phyloP scores from a whole-genome alignment of 306 rosid genomes.

The Lathyrus tuberosus region DNA sequence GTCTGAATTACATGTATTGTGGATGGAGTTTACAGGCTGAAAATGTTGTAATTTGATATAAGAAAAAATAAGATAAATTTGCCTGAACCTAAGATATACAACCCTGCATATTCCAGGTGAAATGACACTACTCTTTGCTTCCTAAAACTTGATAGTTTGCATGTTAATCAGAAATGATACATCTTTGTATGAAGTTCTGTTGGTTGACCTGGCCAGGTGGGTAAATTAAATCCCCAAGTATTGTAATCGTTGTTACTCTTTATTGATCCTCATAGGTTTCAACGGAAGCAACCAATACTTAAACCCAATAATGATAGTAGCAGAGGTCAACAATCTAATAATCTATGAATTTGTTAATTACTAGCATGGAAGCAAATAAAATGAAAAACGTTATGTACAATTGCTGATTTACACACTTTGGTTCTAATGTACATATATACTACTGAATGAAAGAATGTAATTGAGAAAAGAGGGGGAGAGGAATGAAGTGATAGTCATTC shows the following conservation, averaged over 20 bases:
- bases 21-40: constrained; percentile 28
- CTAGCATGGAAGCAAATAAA: background rate
- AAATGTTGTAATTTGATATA: background rate
- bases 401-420: background rate
- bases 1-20: constrained; percentile 25
- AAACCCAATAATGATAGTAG: background rate
- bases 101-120: too few species aligned
- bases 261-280: too few species aligned
- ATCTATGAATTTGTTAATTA: background rate
- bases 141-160: background rate
- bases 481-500: background rate
- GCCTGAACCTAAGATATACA: too few species aligned
- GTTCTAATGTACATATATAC: background rate
- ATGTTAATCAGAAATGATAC: background rate
- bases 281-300: background rate
- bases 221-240: too few species aligned
- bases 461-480: background rate
- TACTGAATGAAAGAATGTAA: background rate
- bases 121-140: background rate
- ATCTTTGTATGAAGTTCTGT: too few species aligned
- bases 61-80: background rate
- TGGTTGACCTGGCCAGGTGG: too few species aligned
- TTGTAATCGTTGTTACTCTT: too few species aligned
- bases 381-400: background rate
- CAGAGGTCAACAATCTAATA: background rate